Base-by-base conservation (phyloP, 805 yeast species). In the Metschnikowia hibisci region DNA sequence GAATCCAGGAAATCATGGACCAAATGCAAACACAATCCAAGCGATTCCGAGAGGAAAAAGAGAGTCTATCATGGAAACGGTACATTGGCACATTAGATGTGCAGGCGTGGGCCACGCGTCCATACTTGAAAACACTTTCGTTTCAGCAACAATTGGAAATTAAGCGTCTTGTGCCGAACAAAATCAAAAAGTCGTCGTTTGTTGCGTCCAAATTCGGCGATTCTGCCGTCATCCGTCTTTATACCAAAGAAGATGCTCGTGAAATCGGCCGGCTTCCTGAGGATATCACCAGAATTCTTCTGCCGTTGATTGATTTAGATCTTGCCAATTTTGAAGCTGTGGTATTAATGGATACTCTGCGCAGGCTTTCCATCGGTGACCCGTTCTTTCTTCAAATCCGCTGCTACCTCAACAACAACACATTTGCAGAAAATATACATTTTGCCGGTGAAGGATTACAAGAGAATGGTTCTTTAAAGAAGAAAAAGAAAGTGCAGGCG, bases 241-340 rank as follows among this genome's bases (percentile, higher is more conserved):
- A 56, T 45, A 61, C 67, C 2, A 29, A 42, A 2, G 51, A 52
- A 9, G 45, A 43, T 1, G 52, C 61, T 11, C 50, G 84, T 46
- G 96, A 87, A 57, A 68, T 90, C 25, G 97, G 93, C 0, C 74
- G 96, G 51, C 58, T 87, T 1, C 82, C 87, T 0, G 89, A 83
- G 49, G 84, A 79, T 39, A 67, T 79, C 25, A 88, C 95, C 0
- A 63, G 74, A 4, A 73, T 82, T 9, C 57, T 90, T 8, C 75
- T 82, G 3, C 88, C 95, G 0, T 67, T 89, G 26, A 43, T 86
- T 2, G 85, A 78, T 42, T 61, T 76, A 8, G 67, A 71, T 6
- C 68, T 80, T 3, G 76, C 84, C 31, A 56, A 58, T 2, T 81
- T 87, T 51, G 75, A 76, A 31, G 79, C 79, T 1, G 71, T 78